Base-by-base conservation (phyloP, 2,329 filamentous ascomycete species). In the Periconia sp. region DNA sequence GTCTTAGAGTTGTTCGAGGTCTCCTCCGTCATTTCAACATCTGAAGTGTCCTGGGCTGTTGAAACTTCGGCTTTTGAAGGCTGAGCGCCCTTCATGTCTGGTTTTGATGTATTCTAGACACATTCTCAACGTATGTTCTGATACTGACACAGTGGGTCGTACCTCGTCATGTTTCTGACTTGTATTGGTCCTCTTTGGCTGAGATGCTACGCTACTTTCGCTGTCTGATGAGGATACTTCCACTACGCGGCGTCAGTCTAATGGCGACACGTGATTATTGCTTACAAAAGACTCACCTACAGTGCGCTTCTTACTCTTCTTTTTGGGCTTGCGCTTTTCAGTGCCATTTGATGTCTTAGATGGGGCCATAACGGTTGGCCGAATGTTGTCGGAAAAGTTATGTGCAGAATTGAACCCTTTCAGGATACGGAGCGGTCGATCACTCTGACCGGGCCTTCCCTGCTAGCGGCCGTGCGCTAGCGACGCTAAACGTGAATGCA, bases 291-390 rank as follows among this genome's bases (percentile, higher is more conserved):
- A 16, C 39, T 5, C 41, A 65, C 65, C 54, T 28, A 65, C 59
- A 7, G 61, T 65, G n/a, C 65, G 50, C 4, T 54, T 56, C 39
- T 60, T 63, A 29, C 51, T 61, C 51, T 68, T 69, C 47, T 56
- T 67, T 6, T 51, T 45, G 13, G 50, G 54, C 34, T 7, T 31
- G 26, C 55, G 55, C 46, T 63, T 65, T 7, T 56, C 57, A 5
- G 46, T 45, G 19, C 36, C 46, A 17, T 46, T 45, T 17, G 49
- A 22, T 43, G 41, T 39, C 33, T 45, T 62, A 43, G 54, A 46
- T 26, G 40, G 38, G 19, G 59, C 61, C 64, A 68, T 54, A n/a
- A n/a, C n/a, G n/a, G n/a, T n/a, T n/a, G n/a, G n/a, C n/a, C n/a
- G n/a, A n/a, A n/a, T n/a, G n/a, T n/a, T n/a, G n/a, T n/a, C n/a